Percentiles rank a stretch among this genome's conserved stretches.
Evolutionary conservation across 306 rosid genomes (phyloP).

Genomic region (Phaseolus lunatus): DNA sequence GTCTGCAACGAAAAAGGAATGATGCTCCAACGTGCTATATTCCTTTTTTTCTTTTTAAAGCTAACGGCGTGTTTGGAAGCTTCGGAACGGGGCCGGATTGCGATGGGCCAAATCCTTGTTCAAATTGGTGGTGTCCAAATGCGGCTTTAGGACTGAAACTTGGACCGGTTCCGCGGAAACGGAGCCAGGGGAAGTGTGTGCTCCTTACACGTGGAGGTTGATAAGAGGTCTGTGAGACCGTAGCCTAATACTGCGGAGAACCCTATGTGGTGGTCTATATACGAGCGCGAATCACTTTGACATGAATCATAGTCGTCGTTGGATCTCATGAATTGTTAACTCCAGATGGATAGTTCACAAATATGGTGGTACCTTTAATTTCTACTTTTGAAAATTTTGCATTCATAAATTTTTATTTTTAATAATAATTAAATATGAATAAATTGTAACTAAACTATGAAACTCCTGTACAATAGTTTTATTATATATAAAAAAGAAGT

Average conservation of each 20-base stretch:
- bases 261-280: conserved; percentile 44
- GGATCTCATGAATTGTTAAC: conserved; percentile 29
- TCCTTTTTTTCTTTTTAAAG: conserved; percentile 11
- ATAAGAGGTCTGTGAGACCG: conserved; percentile 29
- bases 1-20: conserved; percentile 40
- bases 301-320: conserved; percentile 1
- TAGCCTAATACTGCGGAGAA: conserved; percentile 41
- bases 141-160: conserved; percentile 22
- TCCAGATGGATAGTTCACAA: too few relatives aligned
- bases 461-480: too few relatives aligned
- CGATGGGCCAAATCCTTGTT: conserved; percentile 14
- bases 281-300: background rate
- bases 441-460: too few relatives aligned
- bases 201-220: conserved; percentile 41
- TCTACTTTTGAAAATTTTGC: too few relatives aligned
- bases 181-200: conserved; percentile 42
- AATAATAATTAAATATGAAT: too few relatives aligned
- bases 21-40: conserved; percentile 26
- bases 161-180: conserved; percentile 44
- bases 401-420: too few relatives aligned
- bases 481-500: too few relatives aligned
- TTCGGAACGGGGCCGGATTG: background rate
- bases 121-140: conserved; percentile 40
- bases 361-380: too few relatives aligned
- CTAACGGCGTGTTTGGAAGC: conserved; percentile 48